Conservation (phyloP, 306 rosid genomes). For the Glycine tomentella region DNA sequence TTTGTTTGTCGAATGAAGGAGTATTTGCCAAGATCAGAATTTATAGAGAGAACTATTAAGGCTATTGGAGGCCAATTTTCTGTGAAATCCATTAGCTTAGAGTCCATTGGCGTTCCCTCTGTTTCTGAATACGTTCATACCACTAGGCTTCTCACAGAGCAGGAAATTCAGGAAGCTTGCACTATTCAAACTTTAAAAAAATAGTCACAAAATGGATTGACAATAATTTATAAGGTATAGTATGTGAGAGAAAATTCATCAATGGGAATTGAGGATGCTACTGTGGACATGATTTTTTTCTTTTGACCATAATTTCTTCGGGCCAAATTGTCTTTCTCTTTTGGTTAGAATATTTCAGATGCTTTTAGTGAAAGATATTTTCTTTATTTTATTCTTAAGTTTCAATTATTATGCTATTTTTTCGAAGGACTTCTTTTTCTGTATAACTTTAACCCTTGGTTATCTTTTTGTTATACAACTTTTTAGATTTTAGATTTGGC, state of each 20-base stretch:
- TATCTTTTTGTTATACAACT: constrained; percentile 1
- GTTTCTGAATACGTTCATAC: constrained; percentile 62
- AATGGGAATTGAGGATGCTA: not conserved
- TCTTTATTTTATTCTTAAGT: constrained; percentile 24
- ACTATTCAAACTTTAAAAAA: constrained; percentile 41
- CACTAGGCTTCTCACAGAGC: constrained; percentile 62
- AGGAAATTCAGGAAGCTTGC: constrained; percentile 64
- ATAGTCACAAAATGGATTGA: constrained; percentile 19
- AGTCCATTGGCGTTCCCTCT: constrained; percentile 47
- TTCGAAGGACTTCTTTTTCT: not conserved
- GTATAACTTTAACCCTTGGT: not conserved
- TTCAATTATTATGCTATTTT: not conserved
- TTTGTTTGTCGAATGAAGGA: constrained; percentile 86
- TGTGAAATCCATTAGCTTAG: constrained; percentile 45
- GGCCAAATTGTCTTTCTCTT: not conserved
- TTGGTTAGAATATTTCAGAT: not conserved
- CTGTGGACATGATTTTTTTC: not conserved
- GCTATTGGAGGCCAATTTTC: constrained; percentile 61
- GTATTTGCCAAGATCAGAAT: constrained; percentile 68
- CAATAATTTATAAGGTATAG: not conserved
- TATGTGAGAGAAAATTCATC: constrained; percentile 9
- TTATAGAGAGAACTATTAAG: constrained; percentile 66
- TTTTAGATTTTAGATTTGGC: constrained; percentile 22
- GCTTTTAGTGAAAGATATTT: not conserved
- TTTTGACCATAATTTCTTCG: not conserved